Evolutionary conservation across 768 basidiomycete genomes (phyloP).

Genomic region (Neoboletus magnificus): DNA sequence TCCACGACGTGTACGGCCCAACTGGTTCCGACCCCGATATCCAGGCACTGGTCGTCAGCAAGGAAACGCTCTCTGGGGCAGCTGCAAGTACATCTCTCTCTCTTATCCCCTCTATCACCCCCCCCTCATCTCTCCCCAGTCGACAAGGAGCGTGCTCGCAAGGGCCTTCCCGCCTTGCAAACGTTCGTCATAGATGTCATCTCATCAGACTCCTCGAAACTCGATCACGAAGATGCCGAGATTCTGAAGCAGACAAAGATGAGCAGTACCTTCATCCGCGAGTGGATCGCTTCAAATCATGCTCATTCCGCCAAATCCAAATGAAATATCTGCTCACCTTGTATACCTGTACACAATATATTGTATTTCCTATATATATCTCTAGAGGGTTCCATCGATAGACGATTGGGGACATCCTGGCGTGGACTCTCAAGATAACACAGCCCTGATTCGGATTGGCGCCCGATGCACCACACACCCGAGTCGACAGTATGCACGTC

Average conservation of each 20-base stretch:
- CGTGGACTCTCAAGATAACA: background rate
- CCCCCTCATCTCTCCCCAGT: constrained; percentile 43
- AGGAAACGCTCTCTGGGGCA: constrained; percentile 81
- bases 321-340: constrained; percentile 4
- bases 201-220: constrained; percentile 54
- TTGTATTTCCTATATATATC: constrained; percentile 4
- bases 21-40: constrained; percentile 84
- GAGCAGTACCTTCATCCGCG: constrained; percentile 90
- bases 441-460: background rate
- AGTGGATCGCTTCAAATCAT: constrained; percentile 66
- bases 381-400: background rate
- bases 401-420: background rate
- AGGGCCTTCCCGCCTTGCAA: constrained; percentile 55
- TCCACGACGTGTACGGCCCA: constrained; percentile 88
- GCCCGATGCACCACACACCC: no score
- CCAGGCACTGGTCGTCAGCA: constrained; percentile 90
- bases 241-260: constrained; percentile 79
- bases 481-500: constrained; percentile 4
- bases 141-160: constrained; percentile 53
- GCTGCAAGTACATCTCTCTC: constrained; percentile 48
- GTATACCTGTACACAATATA: background rate
- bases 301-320: constrained; percentile 2
- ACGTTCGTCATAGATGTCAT: constrained; percentile 89
- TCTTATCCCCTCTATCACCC: constrained; percentile 4
- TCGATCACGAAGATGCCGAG: constrained; percentile 65